A percentile compares a stretch with the other conserved stretches of the same genome.
These are phyloP conservation scores for Schizochytrium sp. DNA, from an alignment of 108 stramenopile species.

Conservation along the genomic window DNA sequence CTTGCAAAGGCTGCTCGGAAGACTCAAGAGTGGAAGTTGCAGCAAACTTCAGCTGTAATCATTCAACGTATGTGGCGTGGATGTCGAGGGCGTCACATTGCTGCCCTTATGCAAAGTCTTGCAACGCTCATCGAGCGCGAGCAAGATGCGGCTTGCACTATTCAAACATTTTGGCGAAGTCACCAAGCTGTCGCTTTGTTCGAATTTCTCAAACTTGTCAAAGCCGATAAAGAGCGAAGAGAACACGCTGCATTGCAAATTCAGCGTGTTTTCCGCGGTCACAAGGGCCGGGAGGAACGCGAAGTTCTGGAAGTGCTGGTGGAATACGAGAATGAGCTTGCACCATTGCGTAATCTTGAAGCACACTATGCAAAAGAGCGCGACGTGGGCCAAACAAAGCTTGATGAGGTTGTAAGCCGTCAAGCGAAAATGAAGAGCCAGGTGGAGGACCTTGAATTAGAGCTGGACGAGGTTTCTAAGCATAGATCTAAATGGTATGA, in stretches of 20 bases:
- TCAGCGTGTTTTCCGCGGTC: conserved; percentile 47
- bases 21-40: conserved; percentile 14
- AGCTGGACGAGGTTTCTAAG: conserved; percentile 53
- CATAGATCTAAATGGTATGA: conserved; percentile 54
- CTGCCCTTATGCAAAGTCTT: conserved; percentile 32
- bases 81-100: conserved; percentile 33
- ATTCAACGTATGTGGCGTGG: conserved; percentile 52
- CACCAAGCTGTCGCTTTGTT: not conserved
- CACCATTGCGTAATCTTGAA: conserved; percentile 13
- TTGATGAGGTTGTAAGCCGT: conserved; percentile 21
- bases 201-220: conserved; percentile 34
- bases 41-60: not conserved
- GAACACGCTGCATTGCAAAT: not conserved
- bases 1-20: not conserved
- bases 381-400: conserved; percentile 11
- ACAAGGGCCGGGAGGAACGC: conserved; percentile 41
- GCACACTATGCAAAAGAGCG: not conserved
- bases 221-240: not conserved
- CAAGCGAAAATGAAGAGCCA: not conserved
- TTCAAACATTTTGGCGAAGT: conserved; percentile 34
- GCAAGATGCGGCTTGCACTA: conserved; percentile 15
- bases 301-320: not conserved
- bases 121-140: conserved; percentile 6
- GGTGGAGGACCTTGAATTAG: not conserved
- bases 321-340: not conserved